A percentile compares a stretch with the other conserved stretches of the same genome.
phyloP scores from a whole-genome alignment of 83 land plant genomes.

The Picea engelmannii region DNA sequence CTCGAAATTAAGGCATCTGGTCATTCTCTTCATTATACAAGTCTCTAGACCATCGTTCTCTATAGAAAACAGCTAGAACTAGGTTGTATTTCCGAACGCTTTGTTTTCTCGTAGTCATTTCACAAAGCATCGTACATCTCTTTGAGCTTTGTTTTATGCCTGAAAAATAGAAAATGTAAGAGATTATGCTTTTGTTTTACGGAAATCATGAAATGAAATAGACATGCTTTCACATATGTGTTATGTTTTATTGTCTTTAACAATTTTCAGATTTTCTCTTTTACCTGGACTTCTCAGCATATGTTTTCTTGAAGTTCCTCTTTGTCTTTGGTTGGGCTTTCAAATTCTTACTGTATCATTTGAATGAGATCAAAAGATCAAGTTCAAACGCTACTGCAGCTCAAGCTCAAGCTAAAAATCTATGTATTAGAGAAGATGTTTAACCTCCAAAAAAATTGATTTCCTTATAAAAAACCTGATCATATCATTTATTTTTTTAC shows the following conservation, averaged over 20 bases:
- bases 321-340: slow-evolving; percentile 29
- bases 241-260: no score
- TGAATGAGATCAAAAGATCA: slow-evolving; percentile 65
- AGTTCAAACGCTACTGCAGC: slow-evolving; percentile 22
- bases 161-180: slow-evolving; percentile 18
- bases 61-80: neutral
- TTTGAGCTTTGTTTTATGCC: slow-evolving; percentile 96
- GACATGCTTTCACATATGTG: no score
- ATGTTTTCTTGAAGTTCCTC: slow-evolving; percentile 92
- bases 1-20: no score
- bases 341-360: slow-evolving; percentile 80
- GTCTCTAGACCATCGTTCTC: no score
- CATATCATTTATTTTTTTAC: neutral
- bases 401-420: no score
- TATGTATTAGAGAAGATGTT: slow-evolving; percentile 9
- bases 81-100: slow-evolving; percentile 70
- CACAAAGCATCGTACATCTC: slow-evolving; percentile 96
- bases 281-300: slow-evolving; percentile 90
- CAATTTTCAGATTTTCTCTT: no score
- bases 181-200: no score
- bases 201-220: no score
- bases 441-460: slow-evolving; percentile 3
- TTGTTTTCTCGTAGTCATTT: slow-evolving; percentile 78
- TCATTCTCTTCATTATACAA: no score
- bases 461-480: neutral